Evolutionary conservation across 2,329 filamentous ascomycete genomes (phyloP), one percentile per base, ranked within the genome.

Genomic region (Verticillium isaacii): DNA sequence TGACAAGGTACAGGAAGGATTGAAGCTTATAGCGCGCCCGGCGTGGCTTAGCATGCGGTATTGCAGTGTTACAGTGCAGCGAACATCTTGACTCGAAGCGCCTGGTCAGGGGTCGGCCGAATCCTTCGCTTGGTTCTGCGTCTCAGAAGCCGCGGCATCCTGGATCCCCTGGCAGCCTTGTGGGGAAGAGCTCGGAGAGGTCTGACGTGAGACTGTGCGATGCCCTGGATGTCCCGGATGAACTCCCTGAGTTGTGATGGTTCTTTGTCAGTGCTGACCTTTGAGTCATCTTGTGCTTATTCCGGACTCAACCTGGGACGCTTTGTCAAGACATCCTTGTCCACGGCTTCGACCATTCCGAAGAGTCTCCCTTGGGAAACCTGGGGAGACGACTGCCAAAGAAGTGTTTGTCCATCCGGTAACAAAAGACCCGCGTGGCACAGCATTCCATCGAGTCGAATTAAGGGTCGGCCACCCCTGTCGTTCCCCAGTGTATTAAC

Each of bases 401-500:
- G 29, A 50, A 11, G 12, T 25, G 15, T 23, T 19, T 54, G 23
- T 41, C 34, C 32, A 9, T 14, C 14, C n/a, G 59, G 59, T 23
- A 57, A 45, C 23, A 41, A 57, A 54, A 3, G 5, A 57, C 56
- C 59, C 59, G 59, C 59, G 59, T 60, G 59, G 54, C 54, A 60
- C 54, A 60, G 59, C 59, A 50, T 25, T 39, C 34, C 29, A 23
- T 50, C 41, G n/a, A 23, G 41, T 19, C n/a, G 19, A 50, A 50
- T n/a, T 50, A 11, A 50, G 17, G 41, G 41, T 50, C 15, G 41
- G 41, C 4, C 19, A 50, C 19, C 41, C 41, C 19, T 17, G 41
- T 50, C 41, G n/a, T 50, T 23, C 41, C 41, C 41, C 41, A 50
- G n/a, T n/a, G 19, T 4, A 50, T 50, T 50, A 50, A 23, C 41